Percentiles rank a stretch among this genome's conserved stretches.
Evolutionary conservation across 2,329 filamentous ascomycete species (phyloP).

Genomic region (Exophiala aquamarina): DNA sequence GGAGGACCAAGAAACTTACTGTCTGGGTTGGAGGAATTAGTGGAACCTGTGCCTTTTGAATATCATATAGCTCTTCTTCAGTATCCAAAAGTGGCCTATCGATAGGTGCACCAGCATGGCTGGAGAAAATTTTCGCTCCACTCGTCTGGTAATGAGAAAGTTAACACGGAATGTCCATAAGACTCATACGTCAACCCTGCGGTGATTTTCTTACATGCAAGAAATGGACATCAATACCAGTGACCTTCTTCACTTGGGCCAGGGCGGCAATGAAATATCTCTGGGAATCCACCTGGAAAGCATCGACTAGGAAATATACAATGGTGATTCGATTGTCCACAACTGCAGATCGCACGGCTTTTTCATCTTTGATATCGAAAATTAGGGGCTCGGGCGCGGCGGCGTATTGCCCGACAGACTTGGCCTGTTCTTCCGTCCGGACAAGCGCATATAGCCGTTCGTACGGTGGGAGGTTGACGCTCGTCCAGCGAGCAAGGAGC

Average conservation of each 20-base stretch:
- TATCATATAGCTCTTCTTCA: conserved; percentile 42
- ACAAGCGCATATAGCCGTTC: conserved; percentile 49
- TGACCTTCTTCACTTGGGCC: conserved; percentile 43
- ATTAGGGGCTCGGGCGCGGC: conserved; percentile 41
- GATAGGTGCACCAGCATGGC: conserved; percentile 44
- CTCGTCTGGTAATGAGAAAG: conserved; percentile 41
- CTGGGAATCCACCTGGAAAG: conserved; percentile 35
- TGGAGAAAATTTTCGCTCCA: conserved; percentile 54
- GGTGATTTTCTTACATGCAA: conserved; percentile 40
- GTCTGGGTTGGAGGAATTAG: conserved; percentile 25
- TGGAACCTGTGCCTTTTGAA: conserved; percentile 40
- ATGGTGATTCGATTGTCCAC: conserved; percentile 47
- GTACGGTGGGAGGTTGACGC: conserved; percentile 41
- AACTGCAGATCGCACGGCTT: conserved; percentile 37
- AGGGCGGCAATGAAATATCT: conserved; percentile 47
- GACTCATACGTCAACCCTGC: no score
- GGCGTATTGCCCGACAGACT: conserved; percentile 38
- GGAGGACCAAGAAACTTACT: conserved; percentile 22
- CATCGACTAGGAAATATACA: conserved; percentile 50
- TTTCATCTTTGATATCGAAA: conserved; percentile 40
- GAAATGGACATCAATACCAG: conserved; percentile 47
- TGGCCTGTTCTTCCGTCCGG: conserved; percentile 46
- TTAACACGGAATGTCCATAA: no score
- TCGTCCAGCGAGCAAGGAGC: conserved; percentile 42
- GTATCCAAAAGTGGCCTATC: conserved; percentile 44